These are phyloP conservation scores for Prillingera fragicola DNA, from an alignment of 1,284 basidiomycete genomes.

Conservation along the genomic window DNA sequence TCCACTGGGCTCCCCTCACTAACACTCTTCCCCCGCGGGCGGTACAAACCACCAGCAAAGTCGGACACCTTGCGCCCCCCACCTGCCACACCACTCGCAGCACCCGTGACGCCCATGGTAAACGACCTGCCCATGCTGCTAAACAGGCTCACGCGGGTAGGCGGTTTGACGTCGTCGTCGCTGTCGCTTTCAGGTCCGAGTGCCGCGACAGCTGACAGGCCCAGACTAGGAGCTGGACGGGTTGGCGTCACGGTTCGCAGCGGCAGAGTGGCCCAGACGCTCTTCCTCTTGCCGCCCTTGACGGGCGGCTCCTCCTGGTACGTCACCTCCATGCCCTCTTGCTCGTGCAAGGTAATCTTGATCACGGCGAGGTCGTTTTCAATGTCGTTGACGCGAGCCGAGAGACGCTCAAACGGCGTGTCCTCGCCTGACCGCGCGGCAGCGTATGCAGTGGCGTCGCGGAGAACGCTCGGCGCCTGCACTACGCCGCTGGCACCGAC, in stretches of 20 bases:
- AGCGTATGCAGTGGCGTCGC: constrained; percentile 59
- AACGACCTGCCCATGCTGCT: constrained; percentile 31
- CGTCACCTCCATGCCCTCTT: constrained; percentile 26
- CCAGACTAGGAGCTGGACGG: constrained; percentile 6
- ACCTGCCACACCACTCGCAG: constrained; percentile 26
- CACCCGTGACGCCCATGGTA: constrained; percentile 31
- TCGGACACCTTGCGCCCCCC: constrained; percentile 24
- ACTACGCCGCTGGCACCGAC: constrained; percentile 52
- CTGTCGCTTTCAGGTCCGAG: constrained; percentile 4
- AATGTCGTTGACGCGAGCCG: constrained; percentile 64
- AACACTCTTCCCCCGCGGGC: constrained; percentile 9
- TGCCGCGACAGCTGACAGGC: neutral
- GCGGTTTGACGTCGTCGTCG: constrained; percentile 4
- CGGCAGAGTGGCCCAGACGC: constrained; percentile 16
- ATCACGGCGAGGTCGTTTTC: constrained; percentile 67
- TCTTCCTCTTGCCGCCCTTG: constrained; percentile 2
- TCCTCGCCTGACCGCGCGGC: constrained; percentile 50
- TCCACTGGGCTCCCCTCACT: too few relatives aligned
- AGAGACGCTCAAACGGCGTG: constrained; percentile 52
- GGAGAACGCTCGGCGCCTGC: constrained; percentile 50
- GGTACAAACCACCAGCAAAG: constrained; percentile 16
- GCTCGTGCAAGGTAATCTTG: constrained; percentile 38
- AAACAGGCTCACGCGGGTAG: constrained; percentile 1
- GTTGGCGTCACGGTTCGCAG: constrained; percentile 19
- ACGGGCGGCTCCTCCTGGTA: neutral